Conservation (phyloP, 2,329 filamentous ascomycete species). For the Curvularia lunata region DNA sequence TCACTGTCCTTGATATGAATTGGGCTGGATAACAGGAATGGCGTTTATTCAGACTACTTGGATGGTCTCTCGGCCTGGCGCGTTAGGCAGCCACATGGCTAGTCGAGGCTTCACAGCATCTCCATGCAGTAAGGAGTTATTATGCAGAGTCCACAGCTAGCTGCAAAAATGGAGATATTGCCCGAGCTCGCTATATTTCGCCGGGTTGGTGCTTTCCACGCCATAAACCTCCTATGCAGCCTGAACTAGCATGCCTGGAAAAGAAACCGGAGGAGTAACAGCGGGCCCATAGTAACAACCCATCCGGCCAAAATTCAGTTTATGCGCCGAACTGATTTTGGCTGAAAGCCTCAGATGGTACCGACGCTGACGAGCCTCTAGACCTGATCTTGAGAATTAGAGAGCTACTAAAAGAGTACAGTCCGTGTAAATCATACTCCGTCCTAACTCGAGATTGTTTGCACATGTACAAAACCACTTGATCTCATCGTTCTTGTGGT, state of each 20-base stretch:
- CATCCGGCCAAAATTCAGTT: neutral
- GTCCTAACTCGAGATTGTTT: too few species aligned
- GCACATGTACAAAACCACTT: neutral
- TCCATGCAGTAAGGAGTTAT: neutral
- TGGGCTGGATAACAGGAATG: neutral
- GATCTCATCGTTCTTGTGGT: neutral
- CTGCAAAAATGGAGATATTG: constrained; percentile 3
- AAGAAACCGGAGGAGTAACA: neutral
- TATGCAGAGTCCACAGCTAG: constrained; percentile 4
- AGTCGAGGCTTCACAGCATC: neutral
- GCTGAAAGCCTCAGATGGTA: neutral
- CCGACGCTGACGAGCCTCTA: neutral
- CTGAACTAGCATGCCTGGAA: constrained; percentile 9
- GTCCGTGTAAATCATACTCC: neutral
- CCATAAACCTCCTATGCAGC: constrained; percentile 15
- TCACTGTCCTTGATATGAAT: neutral
- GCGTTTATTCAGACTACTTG: neutral
- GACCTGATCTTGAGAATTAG: neutral
- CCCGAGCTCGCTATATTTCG: constrained; percentile 17
- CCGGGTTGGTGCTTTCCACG: constrained; percentile 17
- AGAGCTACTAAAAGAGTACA: constrained; percentile 1
- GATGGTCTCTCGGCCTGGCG: neutral
- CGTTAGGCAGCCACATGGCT: neutral
- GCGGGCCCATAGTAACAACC: neutral
- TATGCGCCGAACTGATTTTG: neutral